Evolutionary conservation across 805 yeast genomes (phyloP), one percentile per base, ranked within the genome.

Genomic region (Kazachstania viticola): DNA sequence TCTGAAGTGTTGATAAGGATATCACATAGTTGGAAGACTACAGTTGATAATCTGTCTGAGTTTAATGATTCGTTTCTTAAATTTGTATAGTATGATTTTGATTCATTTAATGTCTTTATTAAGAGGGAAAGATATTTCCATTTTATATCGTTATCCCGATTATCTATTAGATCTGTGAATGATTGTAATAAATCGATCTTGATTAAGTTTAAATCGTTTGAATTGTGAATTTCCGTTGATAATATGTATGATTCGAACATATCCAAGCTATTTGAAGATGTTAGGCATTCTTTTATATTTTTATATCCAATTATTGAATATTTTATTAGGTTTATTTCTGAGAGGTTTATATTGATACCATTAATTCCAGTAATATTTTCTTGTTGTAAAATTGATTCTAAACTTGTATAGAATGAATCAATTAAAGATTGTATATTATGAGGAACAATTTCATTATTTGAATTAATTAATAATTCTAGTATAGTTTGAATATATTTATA

Each of bases 21-120:
- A 18, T 45, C 49, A 27, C 56, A 46, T 14, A 48, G 41, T 27
- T 45, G 51, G 39, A 48, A 51, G 5, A 46, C 54, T 2, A 37
- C 27, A 1, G 33, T 39, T 29, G 56, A 51, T 18, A 51, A 30
- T 25, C 42, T 39, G 21, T 44, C 42, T 12, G 34, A 42, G 12
- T 32, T 38, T 11, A 27, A 21, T 3, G 40, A 35, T 19, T 33
- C 38, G n/a, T 36, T 31, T 30, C 46, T 37, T 21, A 28, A 17
- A 9, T 23, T 24, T 14, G 52, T 30, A n/a, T 49, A 28, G 12
- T 24, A 27, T 7, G 32, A 21, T 24, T 40, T 45, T 4, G 44
- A 39, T 24, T 31, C 35, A 3, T 33, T 31, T 25, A 53, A 30
- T 12, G 36, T 29, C 21, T 38, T 46, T 21, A 35, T 41, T 21